A percentile compares a stretch with the other conserved stretches of the same genome.
Conservation (phyloP, 345 rosid genomes). For the Nasturtium officinale region DNA sequence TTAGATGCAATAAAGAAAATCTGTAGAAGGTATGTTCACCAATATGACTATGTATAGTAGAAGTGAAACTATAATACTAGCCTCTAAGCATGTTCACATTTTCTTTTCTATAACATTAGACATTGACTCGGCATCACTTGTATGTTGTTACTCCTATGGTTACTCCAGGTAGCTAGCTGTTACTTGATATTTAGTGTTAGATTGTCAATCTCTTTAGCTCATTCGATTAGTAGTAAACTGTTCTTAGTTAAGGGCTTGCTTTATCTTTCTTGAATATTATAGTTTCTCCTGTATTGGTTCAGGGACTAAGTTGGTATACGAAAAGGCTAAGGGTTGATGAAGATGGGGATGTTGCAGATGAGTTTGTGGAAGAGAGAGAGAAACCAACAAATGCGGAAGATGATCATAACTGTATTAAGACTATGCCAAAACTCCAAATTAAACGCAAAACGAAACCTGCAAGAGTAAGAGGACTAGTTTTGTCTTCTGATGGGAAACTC, state of each 20-base stretch:
- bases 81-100: neutral
- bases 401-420: slow-evolving; percentile 6
- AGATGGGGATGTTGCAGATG: slow-evolving; percentile 96
- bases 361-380: slow-evolving; percentile 72
- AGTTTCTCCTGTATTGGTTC: slow-evolving; percentile 16
- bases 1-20: neutral
- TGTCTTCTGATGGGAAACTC: slow-evolving; percentile 44
- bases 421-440: slow-evolving; percentile 6
- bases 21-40: neutral
- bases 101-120: neutral
- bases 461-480: slow-evolving; percentile 36
- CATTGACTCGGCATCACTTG: neutral
- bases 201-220: neutral
- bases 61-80: neutral
- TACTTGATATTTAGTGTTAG: neutral
- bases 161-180: neutral
- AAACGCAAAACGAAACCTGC: slow-evolving; percentile 32
- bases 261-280: neutral
- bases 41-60: neutral
- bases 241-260: neutral
- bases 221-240: neutral
- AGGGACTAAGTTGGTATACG: slow-evolving; percentile 92
- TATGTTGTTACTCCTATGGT: slow-evolving; percentile 2
- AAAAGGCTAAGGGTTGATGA: slow-evolving; percentile 76
- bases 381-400: slow-evolving; percentile 2